These are phyloP conservation scores for Alliaria petiolata DNA, from an alignment of 345 rosid species.

Conservation along the genomic window DNA sequence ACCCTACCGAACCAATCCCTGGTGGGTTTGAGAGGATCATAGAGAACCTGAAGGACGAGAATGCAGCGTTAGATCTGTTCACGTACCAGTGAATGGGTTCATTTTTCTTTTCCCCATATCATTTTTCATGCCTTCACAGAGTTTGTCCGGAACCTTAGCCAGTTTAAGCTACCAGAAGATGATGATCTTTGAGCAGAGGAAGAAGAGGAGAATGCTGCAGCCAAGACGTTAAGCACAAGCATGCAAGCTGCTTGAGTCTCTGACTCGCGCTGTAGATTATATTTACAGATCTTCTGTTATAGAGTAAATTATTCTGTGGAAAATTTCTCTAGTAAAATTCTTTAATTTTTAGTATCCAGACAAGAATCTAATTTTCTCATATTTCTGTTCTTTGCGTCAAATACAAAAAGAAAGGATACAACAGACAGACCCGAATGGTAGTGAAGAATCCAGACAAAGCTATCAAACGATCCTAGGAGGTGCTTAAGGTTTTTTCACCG, in stretches of 20 bases:
- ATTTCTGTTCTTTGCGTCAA: neutral
- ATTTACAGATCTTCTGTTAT: neutral
- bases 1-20: no score
- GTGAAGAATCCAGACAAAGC: slow-evolving; percentile 5
- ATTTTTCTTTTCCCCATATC: no score
- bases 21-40: no score
- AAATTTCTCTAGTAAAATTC: neutral
- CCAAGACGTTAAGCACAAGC: neutral
- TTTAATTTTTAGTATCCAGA: neutral
- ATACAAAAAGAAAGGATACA: neutral
- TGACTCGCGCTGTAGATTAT: neutral
- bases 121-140: no score
- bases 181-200: slow-evolving; percentile 49
- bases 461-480: neutral
- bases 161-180: slow-evolving; percentile 36
- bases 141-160: slow-evolving; percentile 48
- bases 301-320: neutral
- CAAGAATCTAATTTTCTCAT: neutral
- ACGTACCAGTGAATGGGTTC: no score
- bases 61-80: no score
- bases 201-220: slow-evolving; percentile 17
- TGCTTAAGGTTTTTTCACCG: neutral
- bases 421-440: neutral
- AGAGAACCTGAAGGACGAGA: no score
- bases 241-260: neutral